Percentiles rank a stretch among this genome's conserved stretches.
Evolutionary conservation across 2,329 filamentous ascomycete genomes (phyloP).

Genomic region (Diaporthe sp.): DNA sequence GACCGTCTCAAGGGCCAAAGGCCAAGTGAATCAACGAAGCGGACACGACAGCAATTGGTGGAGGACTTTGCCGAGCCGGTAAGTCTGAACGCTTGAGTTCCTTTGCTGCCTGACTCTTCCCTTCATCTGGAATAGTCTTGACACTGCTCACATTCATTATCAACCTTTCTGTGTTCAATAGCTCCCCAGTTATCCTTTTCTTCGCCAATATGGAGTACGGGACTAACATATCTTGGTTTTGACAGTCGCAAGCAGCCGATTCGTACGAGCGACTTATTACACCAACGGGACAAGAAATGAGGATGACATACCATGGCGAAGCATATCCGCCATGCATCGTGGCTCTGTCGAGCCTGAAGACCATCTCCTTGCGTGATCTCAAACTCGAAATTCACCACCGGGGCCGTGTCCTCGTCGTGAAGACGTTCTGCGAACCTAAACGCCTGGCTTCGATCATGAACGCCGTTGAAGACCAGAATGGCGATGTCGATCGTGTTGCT

Average conservation of each 20-base stretch:
- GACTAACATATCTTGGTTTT: not conserved
- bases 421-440: constrained; percentile 32
- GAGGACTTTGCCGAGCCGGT: not conserved
- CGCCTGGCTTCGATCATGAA: constrained; percentile 32
- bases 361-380: constrained; percentile 38
- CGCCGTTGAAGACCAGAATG: constrained; percentile 81
- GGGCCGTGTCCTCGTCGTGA: constrained; percentile 38
- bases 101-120: not conserved
- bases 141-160: not conserved
- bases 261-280: not conserved
- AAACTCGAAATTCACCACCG: constrained; percentile 42
- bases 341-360: constrained; percentile 30
- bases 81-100: not conserved
- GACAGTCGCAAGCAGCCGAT: not conserved
- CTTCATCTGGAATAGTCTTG: too few species aligned
- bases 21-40: constrained; percentile 71
- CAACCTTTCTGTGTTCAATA: not conserved
- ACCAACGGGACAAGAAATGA: not conserved
- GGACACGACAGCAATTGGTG: constrained; percentile 62
- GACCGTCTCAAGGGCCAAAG: constrained; percentile 4
- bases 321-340: constrained; percentile 39
- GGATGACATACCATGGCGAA: constrained; percentile 24
- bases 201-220: not conserved
- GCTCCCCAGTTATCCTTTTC: not conserved
- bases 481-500: constrained; percentile 84